Evolutionary conservation across 495 filamentous ascomycete species (phyloP).

Genomic region (Haplographium delicatum): DNA sequence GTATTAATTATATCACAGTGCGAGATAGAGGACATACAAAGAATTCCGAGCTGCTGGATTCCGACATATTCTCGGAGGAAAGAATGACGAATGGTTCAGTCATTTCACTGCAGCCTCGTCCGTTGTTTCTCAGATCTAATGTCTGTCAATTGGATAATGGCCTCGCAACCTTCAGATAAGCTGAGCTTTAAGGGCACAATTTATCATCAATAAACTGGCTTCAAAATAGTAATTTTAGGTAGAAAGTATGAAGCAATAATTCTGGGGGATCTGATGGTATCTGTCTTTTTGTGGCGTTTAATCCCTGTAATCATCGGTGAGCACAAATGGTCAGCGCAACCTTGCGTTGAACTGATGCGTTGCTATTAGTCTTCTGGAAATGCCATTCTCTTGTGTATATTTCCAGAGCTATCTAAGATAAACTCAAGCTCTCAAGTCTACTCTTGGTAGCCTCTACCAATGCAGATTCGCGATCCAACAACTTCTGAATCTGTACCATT

Average conservation of each 20-base stretch:
- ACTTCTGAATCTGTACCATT: conserved; percentile 60
- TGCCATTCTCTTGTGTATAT: too few relatives aligned
- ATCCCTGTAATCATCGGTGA: neutral
- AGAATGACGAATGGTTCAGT: neutral
- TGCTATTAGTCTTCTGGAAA: too few relatives aligned
- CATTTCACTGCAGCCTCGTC: too few relatives aligned
- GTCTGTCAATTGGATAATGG: neutral
- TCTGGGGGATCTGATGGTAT: neutral
- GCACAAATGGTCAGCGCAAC: neutral
- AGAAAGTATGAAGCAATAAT: neutral
- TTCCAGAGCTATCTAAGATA: conserved; percentile 24
- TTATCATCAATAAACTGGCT: neutral
- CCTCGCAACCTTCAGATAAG: neutral
- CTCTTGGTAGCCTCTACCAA: conserved; percentile 47
- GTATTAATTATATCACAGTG: neutral
- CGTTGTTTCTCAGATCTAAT: neutral
- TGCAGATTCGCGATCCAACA: conserved; percentile 64
- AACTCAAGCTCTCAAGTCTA: conserved; percentile 45
- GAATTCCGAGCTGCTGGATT: neutral
- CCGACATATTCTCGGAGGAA: neutral
- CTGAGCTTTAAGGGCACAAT: neutral
- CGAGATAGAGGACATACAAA: neutral
- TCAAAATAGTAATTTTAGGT: neutral
- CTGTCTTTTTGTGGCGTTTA: neutral
- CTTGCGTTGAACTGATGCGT: neutral